Percentiles rank a stretch among this genome's conserved stretches.
phyloP scores from a whole-genome alignment of 805 yeast species.

The Wickerhamiella brachini region DNA sequence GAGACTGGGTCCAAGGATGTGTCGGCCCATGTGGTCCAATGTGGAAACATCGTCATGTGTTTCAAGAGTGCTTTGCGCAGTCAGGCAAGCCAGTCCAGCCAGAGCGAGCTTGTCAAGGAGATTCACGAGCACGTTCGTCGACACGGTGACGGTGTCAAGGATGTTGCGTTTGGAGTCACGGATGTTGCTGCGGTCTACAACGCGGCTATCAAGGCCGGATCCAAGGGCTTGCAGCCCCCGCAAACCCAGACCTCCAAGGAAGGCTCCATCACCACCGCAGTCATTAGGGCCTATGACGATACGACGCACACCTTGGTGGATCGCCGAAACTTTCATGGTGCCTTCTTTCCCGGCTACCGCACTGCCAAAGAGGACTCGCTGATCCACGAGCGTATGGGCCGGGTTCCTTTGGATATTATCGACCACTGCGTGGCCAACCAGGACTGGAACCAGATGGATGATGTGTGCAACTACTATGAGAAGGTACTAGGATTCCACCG shows the following conservation, averaged over 20 bases:
- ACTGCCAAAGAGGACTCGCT: constrained; percentile 1
- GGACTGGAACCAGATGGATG: constrained; percentile 51
- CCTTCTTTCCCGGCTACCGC: constrained; percentile 42
- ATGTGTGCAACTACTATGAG: constrained; percentile 46
- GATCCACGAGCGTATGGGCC: constrained; percentile 5
- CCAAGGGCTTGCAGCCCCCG: constrained; percentile 25
- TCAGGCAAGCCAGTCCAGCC: constrained; percentile 18
- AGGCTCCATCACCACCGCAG: constrained; percentile 44
- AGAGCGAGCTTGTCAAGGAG: constrained; percentile 20
- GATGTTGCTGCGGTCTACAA: constrained; percentile 33
- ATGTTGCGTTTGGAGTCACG: constrained; percentile 52
- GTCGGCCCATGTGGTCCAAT: constrained; percentile 46
- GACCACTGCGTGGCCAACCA: constrained; percentile 79
- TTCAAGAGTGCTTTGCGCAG: constrained; percentile 29
- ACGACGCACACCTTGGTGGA: constrained; percentile 57
- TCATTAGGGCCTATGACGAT: constrained; percentile 43
- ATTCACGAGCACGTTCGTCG: constrained; percentile 34
- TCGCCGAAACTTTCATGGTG: constrained; percentile 24
- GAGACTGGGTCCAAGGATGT: constrained; percentile 49
- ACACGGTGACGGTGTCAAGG: constrained; percentile 77
- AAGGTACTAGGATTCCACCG: constrained; percentile 56
- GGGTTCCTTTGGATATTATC: constrained; percentile 20
- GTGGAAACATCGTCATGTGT: constrained; percentile 40
- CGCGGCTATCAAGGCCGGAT: constrained; percentile 42
- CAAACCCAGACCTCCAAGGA: constrained; percentile 25